Evolutionary conservation across 768 basidiomycete species (phyloP), one percentile per base, ranked within the genome.

Genomic region (Dacryopinax primogenitus): DNA sequence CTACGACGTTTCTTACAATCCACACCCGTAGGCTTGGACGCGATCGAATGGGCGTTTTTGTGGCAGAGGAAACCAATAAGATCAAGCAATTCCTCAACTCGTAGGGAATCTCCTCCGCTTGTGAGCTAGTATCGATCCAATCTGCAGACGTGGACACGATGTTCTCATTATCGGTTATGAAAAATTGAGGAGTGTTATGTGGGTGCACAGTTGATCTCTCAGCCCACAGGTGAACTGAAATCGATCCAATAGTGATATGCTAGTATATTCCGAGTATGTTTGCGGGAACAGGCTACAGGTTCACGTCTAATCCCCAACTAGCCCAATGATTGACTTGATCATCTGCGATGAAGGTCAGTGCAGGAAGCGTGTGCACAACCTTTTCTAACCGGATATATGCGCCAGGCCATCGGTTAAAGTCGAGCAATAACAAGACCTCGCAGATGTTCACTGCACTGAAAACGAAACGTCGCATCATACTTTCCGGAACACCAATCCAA

Each of bases 101-200:
- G 88, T 88, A 69, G 66, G 86, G 75, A 32, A 30, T n/a, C 34
- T 51, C 26, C 28, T n/a, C 15, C 32, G 26, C 39, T 12, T 32
- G 23, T 9, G 28, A n/a, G 21, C 30, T 4, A 26, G 34, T 18
- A 18, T 26, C 26, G 34, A 18, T 34, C 28, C 39, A 30, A n/a
- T 35, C 18, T 9, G 30, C n/a, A 90, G 89, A 33, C 84, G 81
- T 72, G 81, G 81, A 7, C 87, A 91, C 69, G 87, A 92, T 65
- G 90, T 98, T 1, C 78, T 99, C 21, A 83, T 99, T 66, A 93
- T 97, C 66, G 93, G 96, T 1, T 99, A 99, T 72, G 96, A 98
- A 72, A 85, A 88, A 63, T 80, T 96, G 35, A 78, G 91, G 58
- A 86, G 84, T 18, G 85, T 92, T 6, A 85, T 91, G 92, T 91